Base-by-base conservation (phyloP, 768 basidiomycete species). In the Pleurotus sapidus region DNA sequence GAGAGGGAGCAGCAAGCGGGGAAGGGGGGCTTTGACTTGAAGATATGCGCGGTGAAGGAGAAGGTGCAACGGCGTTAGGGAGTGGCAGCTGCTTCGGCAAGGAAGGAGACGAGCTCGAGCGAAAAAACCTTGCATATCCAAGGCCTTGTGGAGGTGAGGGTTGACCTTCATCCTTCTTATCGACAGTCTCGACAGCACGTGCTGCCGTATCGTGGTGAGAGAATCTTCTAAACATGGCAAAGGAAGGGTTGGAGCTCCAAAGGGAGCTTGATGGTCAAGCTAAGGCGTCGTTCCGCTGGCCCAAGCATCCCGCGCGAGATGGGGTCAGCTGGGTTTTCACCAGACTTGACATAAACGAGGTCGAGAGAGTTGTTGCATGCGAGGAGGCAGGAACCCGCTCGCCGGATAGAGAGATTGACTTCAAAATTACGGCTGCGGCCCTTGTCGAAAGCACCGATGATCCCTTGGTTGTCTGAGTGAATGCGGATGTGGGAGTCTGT, bases 321-420 rank as follows among this genome's bases (percentile, higher is more conserved):
- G 12, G 68, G 68, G 57, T 75, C 73, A 12, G 72, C 73, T 0
- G 61, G 67, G 42, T 75, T 74, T 0, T 60, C 46, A 0, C 37
- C 59, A 6, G 73, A 69, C 0, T 60, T 46, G 9, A 72, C 61
- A 37, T 72, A 73, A 1, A 27, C 1, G 15, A 71, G 61, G 3
- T 49, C 14, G 1, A 61, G 45, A 0, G 62, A 58, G 18, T 74
- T 62, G 37, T 67, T 66, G 0, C 47, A 47, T 0, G 62, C 46
- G 1, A 47, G 45, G 1, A 66, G 57, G 2, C 68, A 43, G 0
- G 60, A 42, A n/a, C 58, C 57, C 4, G 56, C 14, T 18, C 62
- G 60, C 4, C 58, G 46, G n/a, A 69, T 59, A 14, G 60, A 63
- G n/a, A 62, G 47, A 30, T 69, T 68, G 8, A 58, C 57, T 53